phyloP scores from a whole-genome alignment of 139 green algal species.

The Picochlorum sp. region DNA sequence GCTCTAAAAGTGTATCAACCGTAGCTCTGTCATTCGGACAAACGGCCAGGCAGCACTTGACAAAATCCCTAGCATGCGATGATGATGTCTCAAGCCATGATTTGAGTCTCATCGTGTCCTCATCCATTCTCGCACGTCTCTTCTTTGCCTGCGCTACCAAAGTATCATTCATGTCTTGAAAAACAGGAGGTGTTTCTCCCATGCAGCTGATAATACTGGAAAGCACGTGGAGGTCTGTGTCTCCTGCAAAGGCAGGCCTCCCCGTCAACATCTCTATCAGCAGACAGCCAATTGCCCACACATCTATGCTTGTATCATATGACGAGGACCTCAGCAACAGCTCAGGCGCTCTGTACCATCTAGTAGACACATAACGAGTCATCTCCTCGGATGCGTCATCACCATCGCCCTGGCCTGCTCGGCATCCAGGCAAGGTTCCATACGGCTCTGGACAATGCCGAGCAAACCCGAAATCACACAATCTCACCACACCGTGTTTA shows the following conservation, averaged over 20 bases:
- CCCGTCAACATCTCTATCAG: conserved; percentile 92
- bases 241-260: conserved; percentile 89
- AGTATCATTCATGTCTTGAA: no score
- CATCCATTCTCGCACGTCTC: no score
- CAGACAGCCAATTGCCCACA: conserved; percentile 95
- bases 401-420: conserved; percentile 62
- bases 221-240: conserved; percentile 97
- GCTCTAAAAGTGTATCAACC: no score
- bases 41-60: no score
- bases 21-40: no score
- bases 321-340: conserved; percentile 96
- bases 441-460: conserved; percentile 44
- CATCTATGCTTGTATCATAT: conserved; percentile 92
- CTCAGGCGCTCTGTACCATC: conserved; percentile 88
- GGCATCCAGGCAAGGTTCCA: conserved; percentile 86
- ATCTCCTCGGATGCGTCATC: conserved; percentile 53
- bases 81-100: no score
- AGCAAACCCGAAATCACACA: conserved; percentile 94
- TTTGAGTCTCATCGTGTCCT: no score
- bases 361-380: conserved; percentile 97
- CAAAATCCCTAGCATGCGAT: no score
- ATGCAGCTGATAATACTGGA: no score
- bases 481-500: conserved; percentile 63
- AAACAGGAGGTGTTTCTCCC: no score
- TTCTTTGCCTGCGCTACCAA: no score